Conservation (phyloP, 352 stramenopile genomes). For the Blastocystis sp. region DNA sequence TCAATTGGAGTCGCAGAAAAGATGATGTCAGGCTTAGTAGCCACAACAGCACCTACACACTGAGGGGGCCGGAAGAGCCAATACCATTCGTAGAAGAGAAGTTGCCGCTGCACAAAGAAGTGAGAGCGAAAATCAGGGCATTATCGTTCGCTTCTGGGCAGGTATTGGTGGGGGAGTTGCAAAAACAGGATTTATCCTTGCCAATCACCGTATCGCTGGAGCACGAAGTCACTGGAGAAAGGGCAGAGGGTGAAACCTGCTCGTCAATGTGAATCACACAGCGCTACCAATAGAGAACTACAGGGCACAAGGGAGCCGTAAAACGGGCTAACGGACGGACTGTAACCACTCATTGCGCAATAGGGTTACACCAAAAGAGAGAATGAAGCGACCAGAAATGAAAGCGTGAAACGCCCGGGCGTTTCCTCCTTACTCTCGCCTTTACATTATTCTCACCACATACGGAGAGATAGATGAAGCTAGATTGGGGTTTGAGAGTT, state of each 20-base stretch:
- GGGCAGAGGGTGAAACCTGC: background rate
- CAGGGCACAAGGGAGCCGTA: background rate
- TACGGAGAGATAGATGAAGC: background rate
- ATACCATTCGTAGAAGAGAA: background rate
- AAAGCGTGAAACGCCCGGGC: background rate
- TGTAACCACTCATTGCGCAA: background rate
- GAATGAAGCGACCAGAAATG: background rate
- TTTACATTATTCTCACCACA: background rate
- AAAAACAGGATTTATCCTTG: background rate
- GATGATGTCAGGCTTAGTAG: background rate
- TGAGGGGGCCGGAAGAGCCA: background rate
- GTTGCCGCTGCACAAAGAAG: background rate
- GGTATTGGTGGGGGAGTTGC: background rate
- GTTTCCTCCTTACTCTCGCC: background rate
- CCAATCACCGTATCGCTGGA: background rate
- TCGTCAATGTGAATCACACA: background rate
- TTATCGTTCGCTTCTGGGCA: background rate
- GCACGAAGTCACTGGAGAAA: background rate
- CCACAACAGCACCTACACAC: background rate
- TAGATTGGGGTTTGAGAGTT: background rate
- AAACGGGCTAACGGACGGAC: background rate
- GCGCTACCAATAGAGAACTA: background rate
- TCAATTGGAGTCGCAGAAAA: slow-evolving; percentile 22
- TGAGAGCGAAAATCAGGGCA: background rate
- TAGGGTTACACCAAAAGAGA: background rate